phyloP scores from a whole-genome alignment of 1,139 yeast genomes.

The Suhomyces chickasaworum region DNA sequence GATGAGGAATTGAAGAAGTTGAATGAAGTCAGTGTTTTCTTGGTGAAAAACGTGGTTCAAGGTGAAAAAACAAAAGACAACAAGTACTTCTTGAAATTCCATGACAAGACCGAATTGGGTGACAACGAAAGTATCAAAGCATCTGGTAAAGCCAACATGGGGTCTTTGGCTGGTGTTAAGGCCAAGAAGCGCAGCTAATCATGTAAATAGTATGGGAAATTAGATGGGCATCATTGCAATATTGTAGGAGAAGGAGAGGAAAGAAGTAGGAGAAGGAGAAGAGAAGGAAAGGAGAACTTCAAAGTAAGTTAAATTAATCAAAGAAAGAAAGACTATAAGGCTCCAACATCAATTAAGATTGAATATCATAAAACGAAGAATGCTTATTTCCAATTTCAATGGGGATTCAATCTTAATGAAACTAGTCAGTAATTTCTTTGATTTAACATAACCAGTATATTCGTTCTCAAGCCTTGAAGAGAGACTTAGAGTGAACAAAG shows the following conservation, averaged over 20 bases:
- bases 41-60: conserved; percentile 79
- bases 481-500: no score
- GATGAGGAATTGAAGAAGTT: conserved; percentile 59
- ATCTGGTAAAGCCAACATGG: conserved; percentile 35
- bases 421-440: no score
- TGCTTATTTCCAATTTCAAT: no score
- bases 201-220: conserved; percentile 10
- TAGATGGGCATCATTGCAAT: conserved; percentile 6
- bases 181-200: conserved; percentile 25
- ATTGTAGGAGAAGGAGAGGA: conserved; percentile 3
- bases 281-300: no score
- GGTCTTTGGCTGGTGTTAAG: conserved; percentile 46
- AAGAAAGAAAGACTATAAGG: not conserved
- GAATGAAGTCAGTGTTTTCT: conserved; percentile 67
- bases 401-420: no score
- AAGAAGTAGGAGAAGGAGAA: not conserved
- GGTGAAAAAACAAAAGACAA: conserved; percentile 54
- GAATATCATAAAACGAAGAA: no score
- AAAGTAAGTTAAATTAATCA: no score
- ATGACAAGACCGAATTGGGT: conserved; percentile 82
- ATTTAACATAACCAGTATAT: no score
- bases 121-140: conserved; percentile 67
- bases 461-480: no score
- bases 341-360: no score
- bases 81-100: conserved; percentile 64